Base-by-base conservation (phyloP, 2,329 filamentous ascomycete genomes). In the Phyllosticta citrichinensis region DNA sequence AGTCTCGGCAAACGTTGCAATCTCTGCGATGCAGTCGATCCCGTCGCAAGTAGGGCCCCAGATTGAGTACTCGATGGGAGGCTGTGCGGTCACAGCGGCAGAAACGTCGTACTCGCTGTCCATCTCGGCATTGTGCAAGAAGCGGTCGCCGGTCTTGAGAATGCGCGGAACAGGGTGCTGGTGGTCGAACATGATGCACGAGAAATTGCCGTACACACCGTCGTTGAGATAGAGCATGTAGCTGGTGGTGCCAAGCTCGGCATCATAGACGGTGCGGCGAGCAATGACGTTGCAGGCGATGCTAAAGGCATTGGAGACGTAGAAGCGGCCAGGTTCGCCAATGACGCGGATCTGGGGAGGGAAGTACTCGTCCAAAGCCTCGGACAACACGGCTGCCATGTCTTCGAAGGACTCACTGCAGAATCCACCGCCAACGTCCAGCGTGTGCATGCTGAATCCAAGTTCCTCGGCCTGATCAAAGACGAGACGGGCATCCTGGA, bases 161-260 rank as follows among this genome's bases (percentile, higher is more conserved):
- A 97, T 83, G 75, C 88, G 89, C 61, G 93, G 90, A 54, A 88
- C 77, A 1, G 94, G 94, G 69, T 95, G 84, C 81, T 99, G 94
- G 76, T 97, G 94, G 71, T 97, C 94, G 74, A 97, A 99, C 80
- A 97, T 96, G 81, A 97, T 97, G 84, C 91, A 95, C 66, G 91
- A 96, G 73, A 99, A 97, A 79, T 97, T 97, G 70, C 94, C 94
- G 71, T 99, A 99, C 59, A 97, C 87, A 27, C 94, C 94, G 68
- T 99, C 94, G 73, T 99, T 99, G 73, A 97, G 80, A 74, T 99
- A 99, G 55, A 97, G 79, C 94, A 97, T 99, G 81, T 96, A 97
- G 66, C 87, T 89, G 64, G 85, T 86, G 64, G 82, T 80, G 57
- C 80, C 80, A 11, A 82, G 80, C 50, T 78, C 79, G 3, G 88